Base-by-base conservation (phyloP, 176 grass and related monocot genomes). In the Eremochloa ophiuroides region DNA sequence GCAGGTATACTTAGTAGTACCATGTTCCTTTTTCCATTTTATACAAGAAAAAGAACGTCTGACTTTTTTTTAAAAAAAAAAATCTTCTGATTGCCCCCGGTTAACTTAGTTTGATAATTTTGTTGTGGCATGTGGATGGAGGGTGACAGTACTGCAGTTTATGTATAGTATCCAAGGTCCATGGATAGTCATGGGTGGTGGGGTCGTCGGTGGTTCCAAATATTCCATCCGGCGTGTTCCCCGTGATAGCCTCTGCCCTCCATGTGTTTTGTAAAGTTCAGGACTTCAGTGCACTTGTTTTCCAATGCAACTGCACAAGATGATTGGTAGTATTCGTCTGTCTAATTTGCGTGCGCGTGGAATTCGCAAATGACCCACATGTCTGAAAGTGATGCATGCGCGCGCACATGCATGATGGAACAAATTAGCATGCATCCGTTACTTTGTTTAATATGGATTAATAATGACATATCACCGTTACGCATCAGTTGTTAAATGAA, bases 101-200 rank as follows among this genome's bases (percentile, higher is more conserved):
- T 5, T 16, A 33, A n/a, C 40, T 26, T 17, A 2, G 10, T 75
- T n/a, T 41, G 6, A 18, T 40, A 25, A 42, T 43, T 69, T 1
- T 50, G 4, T 23, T 76, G 63, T 62, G 20, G 8, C 67, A 83
- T 61, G 81, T 68, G 75, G 18, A 28, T 31, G 14, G 63, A 87
- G 2, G 50, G 30, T 9, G 63, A 69, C 27, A n/a, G 37, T 20
- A n/a, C n/a, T n/a, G 58, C 5, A 8, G 31, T n/a, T 71, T 18
- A 33, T 71, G 5, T 41, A 34, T 55, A 17, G 69, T n/a, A 28
- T 61, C 4, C 83, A 79, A 8, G 75, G 66, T 79, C 69, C 22
- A 48, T 25, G 8, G 1, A 55, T 74, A 71, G 77, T 68, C 69
- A 11, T 8, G 77, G 34, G 17, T 48, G 18, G 2, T 22, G 48